These are phyloP conservation scores for Rubus parviflorus DNA, from an alignment of 306 rosid species.

Conservation along the genomic window DNA sequence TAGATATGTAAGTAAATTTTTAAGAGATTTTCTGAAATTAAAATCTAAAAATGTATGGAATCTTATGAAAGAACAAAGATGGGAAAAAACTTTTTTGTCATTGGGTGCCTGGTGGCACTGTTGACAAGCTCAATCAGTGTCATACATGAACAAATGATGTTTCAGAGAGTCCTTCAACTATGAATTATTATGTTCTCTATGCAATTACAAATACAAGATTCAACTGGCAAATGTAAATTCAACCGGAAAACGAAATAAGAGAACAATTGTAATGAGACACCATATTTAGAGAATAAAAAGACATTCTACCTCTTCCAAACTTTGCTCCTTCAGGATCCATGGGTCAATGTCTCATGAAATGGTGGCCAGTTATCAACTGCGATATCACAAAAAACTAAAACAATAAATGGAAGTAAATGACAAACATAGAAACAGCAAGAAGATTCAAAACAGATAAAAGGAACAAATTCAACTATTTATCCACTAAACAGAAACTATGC, in stretches of 20 bases:
- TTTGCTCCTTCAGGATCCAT: slow-evolving; percentile 79
- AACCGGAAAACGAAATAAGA: background rate
- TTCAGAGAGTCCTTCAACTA: background rate
- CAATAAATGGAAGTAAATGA: slow-evolving; percentile 6
- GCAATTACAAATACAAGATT: background rate
- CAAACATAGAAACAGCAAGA: slow-evolving; percentile 21
- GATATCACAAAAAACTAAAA: slow-evolving; percentile 19
- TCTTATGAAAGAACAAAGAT: background rate
- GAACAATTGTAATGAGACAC: slow-evolving; percentile 1
- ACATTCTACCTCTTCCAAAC: slow-evolving; percentile 76
- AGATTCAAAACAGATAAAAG: slow-evolving; percentile 9
- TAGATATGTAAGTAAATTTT: background rate
- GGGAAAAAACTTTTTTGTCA: background rate
- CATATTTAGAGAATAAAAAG: slow-evolving; percentile 2
- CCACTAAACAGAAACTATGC: background rate
- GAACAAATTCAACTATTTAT: background rate
- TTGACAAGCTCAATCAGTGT: background rate
- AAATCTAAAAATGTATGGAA: background rate
- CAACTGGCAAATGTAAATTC: background rate
- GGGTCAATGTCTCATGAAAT: slow-evolving; percentile 44
- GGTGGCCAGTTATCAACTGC: slow-evolving; percentile 51
- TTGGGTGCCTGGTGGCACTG: background rate
- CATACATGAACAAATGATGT: background rate
- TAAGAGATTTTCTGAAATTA: background rate
- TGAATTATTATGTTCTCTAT: background rate